Evolutionary conservation across 2,329 filamentous ascomycete species (phyloP).

Genomic region (Catunica adiposa): DNA sequence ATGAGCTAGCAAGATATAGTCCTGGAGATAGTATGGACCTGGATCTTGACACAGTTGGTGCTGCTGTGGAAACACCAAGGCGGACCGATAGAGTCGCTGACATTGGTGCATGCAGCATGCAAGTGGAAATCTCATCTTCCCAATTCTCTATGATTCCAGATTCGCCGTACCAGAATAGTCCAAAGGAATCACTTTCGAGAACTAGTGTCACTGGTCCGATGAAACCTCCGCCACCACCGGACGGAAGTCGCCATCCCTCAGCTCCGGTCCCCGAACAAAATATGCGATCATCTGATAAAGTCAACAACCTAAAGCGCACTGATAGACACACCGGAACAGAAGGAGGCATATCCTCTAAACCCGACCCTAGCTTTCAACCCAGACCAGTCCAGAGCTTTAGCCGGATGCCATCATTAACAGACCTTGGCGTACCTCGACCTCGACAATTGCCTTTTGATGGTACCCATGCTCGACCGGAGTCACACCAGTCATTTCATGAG

Average conservation of each 20-base stretch:
- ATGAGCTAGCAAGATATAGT: conserved; percentile 3
- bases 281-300: no score
- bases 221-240: not conserved
- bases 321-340: no score
- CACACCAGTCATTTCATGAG: conserved; percentile 4
- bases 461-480: not conserved
- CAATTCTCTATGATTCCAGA: conserved; percentile 10
- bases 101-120: conserved; percentile 6
- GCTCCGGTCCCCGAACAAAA: no score
- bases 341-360: no score
- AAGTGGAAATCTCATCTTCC: conserved; percentile 9
- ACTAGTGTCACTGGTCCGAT: not conserved
- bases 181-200: not conserved
- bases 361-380: not conserved
- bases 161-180: conserved; percentile 4
- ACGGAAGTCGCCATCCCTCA: not conserved
- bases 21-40: conserved; percentile 9
- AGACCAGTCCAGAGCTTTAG: not conserved
- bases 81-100: not conserved
- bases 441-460: conserved; percentile 10
- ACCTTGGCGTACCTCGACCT: conserved; percentile 10
- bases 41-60: conserved; percentile 2
- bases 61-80: conserved; percentile 3
- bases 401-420: not conserved
- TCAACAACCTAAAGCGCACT: no score